These are phyloP conservation scores for Mucor circinelloides DNA, from an alignment of 371 early-diverging fungal genomes.

Conservation along the genomic window DNA sequence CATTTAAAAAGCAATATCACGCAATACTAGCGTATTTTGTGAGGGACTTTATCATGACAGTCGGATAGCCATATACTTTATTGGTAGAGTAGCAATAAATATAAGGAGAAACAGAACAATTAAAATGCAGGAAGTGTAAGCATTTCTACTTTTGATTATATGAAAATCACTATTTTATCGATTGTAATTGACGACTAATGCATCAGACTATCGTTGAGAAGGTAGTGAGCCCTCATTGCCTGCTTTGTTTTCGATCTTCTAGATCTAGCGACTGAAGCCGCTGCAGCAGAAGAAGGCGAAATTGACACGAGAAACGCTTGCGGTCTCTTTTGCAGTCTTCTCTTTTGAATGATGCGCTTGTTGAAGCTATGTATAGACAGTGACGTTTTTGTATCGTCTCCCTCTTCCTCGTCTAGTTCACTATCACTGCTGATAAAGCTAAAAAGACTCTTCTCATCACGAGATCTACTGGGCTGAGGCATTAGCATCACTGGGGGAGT, in stretches of 20 bases:
- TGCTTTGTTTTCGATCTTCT: constrained; percentile 2
- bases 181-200: background rate
- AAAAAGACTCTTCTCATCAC: constrained; percentile 2
- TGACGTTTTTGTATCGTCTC: background rate
- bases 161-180: background rate
- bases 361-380: background rate
- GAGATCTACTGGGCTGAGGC: background rate
- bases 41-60: too few relatives aligned
- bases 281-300: constrained; percentile 16
- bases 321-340: background rate
- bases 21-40: too few relatives aligned
- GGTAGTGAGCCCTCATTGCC: background rate
- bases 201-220: background rate
- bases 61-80: too few relatives aligned
- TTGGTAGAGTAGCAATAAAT: too few relatives aligned
- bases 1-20: too few relatives aligned
- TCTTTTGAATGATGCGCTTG: background rate
- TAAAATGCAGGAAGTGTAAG: too few relatives aligned
- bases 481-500: background rate
- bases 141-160: background rate
- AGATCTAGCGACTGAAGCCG: constrained; percentile 18
- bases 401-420: constrained; percentile 3
- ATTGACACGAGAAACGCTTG: constrained; percentile 19
- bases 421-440: constrained; percentile 9
- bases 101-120: too few relatives aligned